Conservation (phyloP, 2,329 filamentous ascomycete species). For the Ampelomyces quisqualis region DNA sequence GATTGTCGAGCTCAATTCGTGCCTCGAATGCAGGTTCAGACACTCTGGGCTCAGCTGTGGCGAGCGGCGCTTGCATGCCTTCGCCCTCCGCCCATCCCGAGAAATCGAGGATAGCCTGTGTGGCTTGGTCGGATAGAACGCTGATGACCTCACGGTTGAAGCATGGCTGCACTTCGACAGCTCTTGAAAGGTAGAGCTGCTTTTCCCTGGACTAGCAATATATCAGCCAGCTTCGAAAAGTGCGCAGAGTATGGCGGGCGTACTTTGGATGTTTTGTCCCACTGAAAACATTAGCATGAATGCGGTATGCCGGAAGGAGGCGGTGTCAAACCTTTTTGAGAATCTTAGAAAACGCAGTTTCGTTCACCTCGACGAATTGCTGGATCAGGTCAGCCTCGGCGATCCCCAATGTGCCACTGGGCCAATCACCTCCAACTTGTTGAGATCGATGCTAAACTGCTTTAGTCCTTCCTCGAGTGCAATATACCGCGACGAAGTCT, state of each 20-base stretch:
- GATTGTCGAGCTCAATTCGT: slow-evolving; percentile 84
- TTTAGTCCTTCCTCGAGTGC: slow-evolving; percentile 95
- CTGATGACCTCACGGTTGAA: slow-evolving; percentile 98
- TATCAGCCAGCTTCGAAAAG: slow-evolving; percentile 34
- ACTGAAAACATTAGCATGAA: slow-evolving; percentile 55
- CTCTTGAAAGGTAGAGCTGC: slow-evolving; percentile 91
- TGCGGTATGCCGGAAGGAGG: slow-evolving; percentile 1
- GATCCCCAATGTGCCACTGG: slow-evolving; percentile 9
- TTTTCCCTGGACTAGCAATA: slow-evolving; percentile 78
- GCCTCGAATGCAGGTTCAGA: slow-evolving; percentile 56
- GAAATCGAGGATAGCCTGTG: slow-evolving; percentile 90
- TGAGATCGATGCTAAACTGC: slow-evolving; percentile 93
- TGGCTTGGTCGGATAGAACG: slow-evolving; percentile 93
- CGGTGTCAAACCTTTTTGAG: slow-evolving; percentile 73
- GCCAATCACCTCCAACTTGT: slow-evolving; percentile 73
- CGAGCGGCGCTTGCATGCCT: slow-evolving; percentile 68
- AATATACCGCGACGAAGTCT: slow-evolving; percentile 89
- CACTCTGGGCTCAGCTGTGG: slow-evolving; percentile 32
- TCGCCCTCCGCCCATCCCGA: slow-evolving; percentile 97
- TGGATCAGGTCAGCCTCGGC: slow-evolving; percentile 46
- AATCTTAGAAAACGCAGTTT: slow-evolving; percentile 97
- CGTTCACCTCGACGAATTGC: slow-evolving; percentile 98
- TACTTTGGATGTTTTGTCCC: slow-evolving; percentile 98
- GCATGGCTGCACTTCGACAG: slow-evolving; percentile 95
- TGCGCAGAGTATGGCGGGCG: slow-evolving; percentile 22